phyloP scores from a whole-genome alignment of 1,284 basidiomycete species.

The Ustilago hordei region DNA sequence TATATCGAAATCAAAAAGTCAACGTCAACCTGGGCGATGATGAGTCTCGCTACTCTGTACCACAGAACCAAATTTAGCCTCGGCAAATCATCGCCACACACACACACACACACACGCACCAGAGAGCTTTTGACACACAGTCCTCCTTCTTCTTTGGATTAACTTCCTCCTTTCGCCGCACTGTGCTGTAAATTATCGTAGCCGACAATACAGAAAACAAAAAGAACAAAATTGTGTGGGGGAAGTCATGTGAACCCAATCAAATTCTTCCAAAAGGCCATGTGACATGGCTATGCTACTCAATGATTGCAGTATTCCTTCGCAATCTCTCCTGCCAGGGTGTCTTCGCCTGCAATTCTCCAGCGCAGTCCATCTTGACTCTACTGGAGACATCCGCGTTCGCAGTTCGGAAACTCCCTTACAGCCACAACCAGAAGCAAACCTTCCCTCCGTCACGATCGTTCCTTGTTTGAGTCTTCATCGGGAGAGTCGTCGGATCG shows the following conservation, averaged over 20 bases:
- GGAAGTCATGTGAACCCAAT: background rate
- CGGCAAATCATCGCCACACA: too few relatives aligned
- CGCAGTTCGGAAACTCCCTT: background rate
- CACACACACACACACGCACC: too few relatives aligned
- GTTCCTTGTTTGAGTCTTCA: too few relatives aligned
- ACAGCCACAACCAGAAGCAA: background rate
- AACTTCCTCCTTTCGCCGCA: too few relatives aligned
- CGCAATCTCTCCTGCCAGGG: background rate
- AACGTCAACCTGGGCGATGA: slow-evolving; percentile 3
- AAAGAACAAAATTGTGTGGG: background rate
- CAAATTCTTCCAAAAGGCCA: slow-evolving; percentile 6
- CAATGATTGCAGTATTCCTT: background rate
- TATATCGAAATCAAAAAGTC: background rate
- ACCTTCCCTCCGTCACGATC: background rate
- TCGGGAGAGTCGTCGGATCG: background rate
- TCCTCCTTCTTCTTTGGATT: too few relatives aligned
- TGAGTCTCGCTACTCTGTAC: background rate
- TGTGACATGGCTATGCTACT: background rate
- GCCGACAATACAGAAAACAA: background rate
- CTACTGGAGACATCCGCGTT: slow-evolving; percentile 3
- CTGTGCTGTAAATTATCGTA: background rate
- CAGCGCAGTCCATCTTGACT: background rate
- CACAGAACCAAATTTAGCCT: background rate
- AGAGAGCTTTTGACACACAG: too few relatives aligned
- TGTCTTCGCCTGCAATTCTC: background rate